Conservation (phyloP, 805 yeast species). For the Metschnikowia borealis region DNA sequence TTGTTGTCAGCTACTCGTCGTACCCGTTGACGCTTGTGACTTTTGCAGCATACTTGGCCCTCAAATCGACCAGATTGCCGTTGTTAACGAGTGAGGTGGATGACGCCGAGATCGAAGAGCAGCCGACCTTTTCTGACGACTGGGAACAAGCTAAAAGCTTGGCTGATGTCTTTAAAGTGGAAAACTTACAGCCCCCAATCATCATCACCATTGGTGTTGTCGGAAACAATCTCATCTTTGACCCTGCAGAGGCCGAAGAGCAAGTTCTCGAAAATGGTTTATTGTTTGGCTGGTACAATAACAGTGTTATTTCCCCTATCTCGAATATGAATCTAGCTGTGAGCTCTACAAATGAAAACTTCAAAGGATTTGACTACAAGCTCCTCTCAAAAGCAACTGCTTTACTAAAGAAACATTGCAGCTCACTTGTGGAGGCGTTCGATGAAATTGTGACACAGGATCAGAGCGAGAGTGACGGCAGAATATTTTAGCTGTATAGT, state of each 20-base stretch:
- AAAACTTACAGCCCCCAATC: conserved; percentile 63
- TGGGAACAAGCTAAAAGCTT: conserved; percentile 59
- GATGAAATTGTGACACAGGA: conserved; percentile 43
- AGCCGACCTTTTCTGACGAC: conserved; percentile 88
- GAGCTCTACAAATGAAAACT: conserved; percentile 39
- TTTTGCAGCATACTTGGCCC: conserved; percentile 75
- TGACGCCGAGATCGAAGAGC: conserved; percentile 69
- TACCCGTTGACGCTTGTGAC: conserved; percentile 81
- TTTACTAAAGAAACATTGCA: conserved; percentile 59
- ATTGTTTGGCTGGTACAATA: conserved; percentile 65
- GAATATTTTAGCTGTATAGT: conserved; percentile 11
- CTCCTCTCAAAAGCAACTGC: conserved; percentile 52
- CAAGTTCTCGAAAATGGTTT: conserved; percentile 84
- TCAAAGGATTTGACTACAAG: conserved; percentile 52
- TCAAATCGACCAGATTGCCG: conserved; percentile 75
- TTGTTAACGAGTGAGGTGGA: conserved; percentile 63
- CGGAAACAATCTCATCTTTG: conserved; percentile 66
- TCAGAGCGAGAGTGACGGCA: conserved; percentile 25
- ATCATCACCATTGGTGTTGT: conserved; percentile 72
- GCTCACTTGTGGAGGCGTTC: conserved; percentile 55
- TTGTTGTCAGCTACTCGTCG: conserved; percentile 71
- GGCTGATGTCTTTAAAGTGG: conserved; percentile 28
- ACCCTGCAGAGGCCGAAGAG: conserved; percentile 87
- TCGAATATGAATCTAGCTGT: conserved; percentile 61
- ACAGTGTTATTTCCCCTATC: conserved; percentile 69